These are phyloP conservation scores for Pueraria montana DNA, from an alignment of 306 rosid genomes.

Conservation along the genomic window DNA sequence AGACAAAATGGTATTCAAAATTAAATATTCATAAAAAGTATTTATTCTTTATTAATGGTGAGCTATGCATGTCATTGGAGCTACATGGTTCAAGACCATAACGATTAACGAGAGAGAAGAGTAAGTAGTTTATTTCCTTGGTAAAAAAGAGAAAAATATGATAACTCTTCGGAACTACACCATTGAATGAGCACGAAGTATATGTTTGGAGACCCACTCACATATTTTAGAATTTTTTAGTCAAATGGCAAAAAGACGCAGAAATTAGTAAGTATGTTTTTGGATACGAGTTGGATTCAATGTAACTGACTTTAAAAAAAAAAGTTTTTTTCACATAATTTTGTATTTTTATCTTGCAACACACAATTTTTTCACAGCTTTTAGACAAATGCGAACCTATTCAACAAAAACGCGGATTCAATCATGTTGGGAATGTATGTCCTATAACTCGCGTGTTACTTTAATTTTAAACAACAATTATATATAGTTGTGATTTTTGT, in stretches of 20 bases:
- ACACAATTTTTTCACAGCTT: no score
- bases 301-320: no score
- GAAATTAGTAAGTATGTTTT: no score
- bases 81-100: neutral
- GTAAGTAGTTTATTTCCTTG: neutral
- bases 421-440: no score
- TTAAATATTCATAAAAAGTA: neutral
- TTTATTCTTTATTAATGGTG: neutral
- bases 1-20: neutral
- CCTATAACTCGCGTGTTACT: neutral
- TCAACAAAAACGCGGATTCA: neutral
- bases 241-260: no score
- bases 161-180: neutral
- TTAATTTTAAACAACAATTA: slow-evolving; percentile 19
- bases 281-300: no score
- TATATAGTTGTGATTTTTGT: neutral
- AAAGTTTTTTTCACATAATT: no score
- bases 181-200: neutral
- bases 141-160: neutral
- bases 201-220: neutral
- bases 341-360: no score
- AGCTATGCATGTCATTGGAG: neutral
- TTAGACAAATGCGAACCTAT: neutral
- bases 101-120: neutral
- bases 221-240: neutral